Conservation (phyloP, 2,329 filamentous ascomycete genomes). For the Curvularia sp. region DNA sequence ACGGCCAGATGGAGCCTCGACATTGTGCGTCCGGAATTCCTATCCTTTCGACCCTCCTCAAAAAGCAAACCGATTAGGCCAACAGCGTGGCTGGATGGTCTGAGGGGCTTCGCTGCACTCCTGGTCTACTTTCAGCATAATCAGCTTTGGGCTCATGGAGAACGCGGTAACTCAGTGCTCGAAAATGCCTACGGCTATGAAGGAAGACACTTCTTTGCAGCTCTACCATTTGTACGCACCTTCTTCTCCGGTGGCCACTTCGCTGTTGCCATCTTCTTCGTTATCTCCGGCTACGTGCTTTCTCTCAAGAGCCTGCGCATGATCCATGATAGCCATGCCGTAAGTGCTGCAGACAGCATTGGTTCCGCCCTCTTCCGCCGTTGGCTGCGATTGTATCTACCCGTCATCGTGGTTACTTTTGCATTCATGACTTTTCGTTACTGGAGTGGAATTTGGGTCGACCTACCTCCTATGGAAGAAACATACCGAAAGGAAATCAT, state of each 20-base stretch:
- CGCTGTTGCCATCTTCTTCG: conserved; percentile 63
- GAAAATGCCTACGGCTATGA: conserved; percentile 45
- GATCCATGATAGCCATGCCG: conserved; percentile 53
- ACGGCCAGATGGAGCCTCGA: conserved; percentile 42
- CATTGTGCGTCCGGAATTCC: conserved; percentile 42
- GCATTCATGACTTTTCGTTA: conserved; percentile 63
- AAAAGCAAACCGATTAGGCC: conserved; percentile 33
- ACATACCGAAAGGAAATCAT: conserved; percentile 40
- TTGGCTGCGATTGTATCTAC: conserved; percentile 60
- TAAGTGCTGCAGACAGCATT: conserved; percentile 53
- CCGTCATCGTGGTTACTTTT: conserved; percentile 64
- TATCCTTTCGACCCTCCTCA: conserved; percentile 28
- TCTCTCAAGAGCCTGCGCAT: conserved; percentile 56
- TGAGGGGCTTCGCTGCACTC: conserved; percentile 71
- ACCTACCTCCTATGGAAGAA: conserved; percentile 62
- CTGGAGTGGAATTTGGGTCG: conserved; percentile 36
- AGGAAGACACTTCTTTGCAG: conserved; percentile 40
- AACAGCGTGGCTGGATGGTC: conserved; percentile 63
- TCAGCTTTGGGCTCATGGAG: conserved; percentile 54
- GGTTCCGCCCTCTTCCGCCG: conserved; percentile 60
- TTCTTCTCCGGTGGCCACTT: conserved; percentile 62
- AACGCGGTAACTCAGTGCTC: conserved; percentile 58
- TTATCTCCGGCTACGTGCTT: conserved; percentile 62
- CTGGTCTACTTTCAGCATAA: conserved; percentile 69
- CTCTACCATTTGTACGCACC: conserved; percentile 52